phyloP scores from a whole-genome alignment of 2,329 filamentous ascomycete genomes.

The Aureobasidium mangrovei region DNA sequence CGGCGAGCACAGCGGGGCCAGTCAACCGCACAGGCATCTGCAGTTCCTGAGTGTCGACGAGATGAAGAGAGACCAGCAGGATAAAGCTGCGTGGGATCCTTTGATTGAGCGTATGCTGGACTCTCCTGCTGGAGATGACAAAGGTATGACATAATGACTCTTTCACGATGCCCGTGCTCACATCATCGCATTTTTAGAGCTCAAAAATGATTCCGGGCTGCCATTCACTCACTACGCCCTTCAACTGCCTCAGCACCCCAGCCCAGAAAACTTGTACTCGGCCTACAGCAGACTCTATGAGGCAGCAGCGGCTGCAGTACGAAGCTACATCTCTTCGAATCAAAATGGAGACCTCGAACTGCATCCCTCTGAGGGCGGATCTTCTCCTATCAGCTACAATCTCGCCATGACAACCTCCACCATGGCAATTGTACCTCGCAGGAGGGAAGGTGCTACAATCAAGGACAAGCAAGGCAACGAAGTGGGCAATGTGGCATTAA shows the following conservation, averaged over 20 bases:
- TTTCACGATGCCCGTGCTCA: background rate
- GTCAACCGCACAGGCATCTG: slow-evolving; percentile 62
- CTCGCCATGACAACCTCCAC: slow-evolving; percentile 46
- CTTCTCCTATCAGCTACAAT: slow-evolving; percentile 48
- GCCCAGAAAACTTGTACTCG: slow-evolving; percentile 27
- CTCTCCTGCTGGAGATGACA: background rate
- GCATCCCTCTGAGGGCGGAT: slow-evolving; percentile 26
- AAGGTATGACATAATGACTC: background rate
- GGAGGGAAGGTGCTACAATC: slow-evolving; percentile 36
- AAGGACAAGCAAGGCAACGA: slow-evolving; percentile 30
- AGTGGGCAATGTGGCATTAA: slow-evolving; percentile 40
- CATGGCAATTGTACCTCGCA: slow-evolving; percentile 47
- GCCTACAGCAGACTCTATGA: slow-evolving; percentile 29
- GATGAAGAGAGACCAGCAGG: slow-evolving; percentile 43
- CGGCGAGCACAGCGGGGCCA: slow-evolving; percentile 58
- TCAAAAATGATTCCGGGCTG: slow-evolving; percentile 21
- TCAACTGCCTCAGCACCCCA: slow-evolving; percentile 33
- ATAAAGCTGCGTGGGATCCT: slow-evolving; percentile 33
- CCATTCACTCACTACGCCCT: slow-evolving; percentile 44
- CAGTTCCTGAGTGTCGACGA: slow-evolving; percentile 59
- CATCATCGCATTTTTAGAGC: background rate
- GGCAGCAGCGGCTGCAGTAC: slow-evolving; percentile 27
- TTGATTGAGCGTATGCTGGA: slow-evolving; percentile 38
- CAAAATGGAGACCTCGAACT: slow-evolving; percentile 26
- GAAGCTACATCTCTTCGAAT: slow-evolving; percentile 32